phyloP scores from a whole-genome alignment of 345 rosid species.

The Eutrema heterophyllum region DNA sequence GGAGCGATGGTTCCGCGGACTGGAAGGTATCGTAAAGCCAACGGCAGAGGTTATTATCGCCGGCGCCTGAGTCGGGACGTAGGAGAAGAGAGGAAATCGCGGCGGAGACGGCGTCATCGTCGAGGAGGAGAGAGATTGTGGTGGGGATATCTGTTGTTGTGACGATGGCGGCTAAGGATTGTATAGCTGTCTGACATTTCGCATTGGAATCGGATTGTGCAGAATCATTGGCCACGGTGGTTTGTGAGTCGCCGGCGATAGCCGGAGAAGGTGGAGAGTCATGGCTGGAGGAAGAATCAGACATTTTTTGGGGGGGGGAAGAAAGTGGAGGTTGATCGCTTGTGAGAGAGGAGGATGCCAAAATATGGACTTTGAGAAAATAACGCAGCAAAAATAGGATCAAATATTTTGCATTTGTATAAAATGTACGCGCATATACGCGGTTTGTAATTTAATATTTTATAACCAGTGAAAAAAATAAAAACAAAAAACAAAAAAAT shows the following conservation, averaged over 20 bases:
- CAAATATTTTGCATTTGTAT: not conserved
- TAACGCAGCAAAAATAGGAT: conserved; percentile 18
- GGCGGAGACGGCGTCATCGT: conserved; percentile 46
- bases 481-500: too few relatives aligned
- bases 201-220: conserved; percentile 13
- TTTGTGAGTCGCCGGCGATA: not conserved
- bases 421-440: too few relatives aligned
- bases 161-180: conserved; percentile 46
- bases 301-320: not conserved
- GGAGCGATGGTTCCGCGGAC: conserved; percentile 50
- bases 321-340: not conserved
- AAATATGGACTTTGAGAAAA: not conserved
- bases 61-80: conserved; percentile 65
- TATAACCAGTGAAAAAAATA: too few relatives aligned
- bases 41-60: conserved; percentile 74
- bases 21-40: conserved; percentile 96
- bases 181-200: conserved; percentile 37
- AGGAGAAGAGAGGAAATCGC: conserved; percentile 66
- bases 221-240: not conserved
- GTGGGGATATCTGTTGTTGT: conserved; percentile 36
- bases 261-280: conserved; percentile 15
- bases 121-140: conserved; percentile 53
- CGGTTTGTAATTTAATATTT: too few relatives aligned
- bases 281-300: conserved; percentile 22
- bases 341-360: conserved; percentile 1